A percentile compares a stretch with the other conserved stretches of the same genome.
phyloP scores from a whole-genome alignment of 2,329 filamentous ascomycete species.

The Fusarium circinatum region DNA sequence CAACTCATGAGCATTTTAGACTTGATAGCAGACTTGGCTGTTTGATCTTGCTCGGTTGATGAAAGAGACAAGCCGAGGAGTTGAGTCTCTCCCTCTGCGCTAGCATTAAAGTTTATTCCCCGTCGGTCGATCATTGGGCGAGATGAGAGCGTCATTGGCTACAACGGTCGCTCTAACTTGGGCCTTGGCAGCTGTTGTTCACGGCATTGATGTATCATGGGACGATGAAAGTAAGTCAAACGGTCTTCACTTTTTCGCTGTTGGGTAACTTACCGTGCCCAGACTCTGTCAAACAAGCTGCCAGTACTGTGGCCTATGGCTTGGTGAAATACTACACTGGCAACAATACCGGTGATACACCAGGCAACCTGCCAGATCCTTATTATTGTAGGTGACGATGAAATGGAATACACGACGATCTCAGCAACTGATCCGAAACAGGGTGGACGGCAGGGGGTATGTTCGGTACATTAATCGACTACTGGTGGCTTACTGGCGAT shows the following conservation, averaged over 20 bases:
- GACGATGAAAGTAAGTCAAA: conserved; percentile 34
- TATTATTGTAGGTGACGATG: conserved; percentile 67
- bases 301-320: conserved; percentile 59
- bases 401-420: not conserved
- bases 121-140: not conserved
- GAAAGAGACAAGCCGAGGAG: not conserved
- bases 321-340: conserved; percentile 64
- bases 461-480: conserved; percentile 77
- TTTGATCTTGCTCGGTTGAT: not conserved
- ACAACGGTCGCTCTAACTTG: conserved; percentile 14
- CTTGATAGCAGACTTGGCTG: not conserved
- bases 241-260: not conserved
- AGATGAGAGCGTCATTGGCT: conserved; percentile 12
- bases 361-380: conserved; percentile 67
- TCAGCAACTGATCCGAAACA: conserved; percentile 20
- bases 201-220: conserved; percentile 32
- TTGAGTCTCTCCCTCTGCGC: not conserved
- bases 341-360: conserved; percentile 67
- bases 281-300: conserved; percentile 63
- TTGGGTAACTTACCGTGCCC: not conserved
- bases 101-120: not conserved
- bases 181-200: conserved; percentile 19
- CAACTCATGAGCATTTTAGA: not conserved
- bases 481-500: conserved; percentile 77
- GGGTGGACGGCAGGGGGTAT: conserved; percentile 80